Evolutionary conservation across 2,329 filamentous ascomycete genomes (phyloP).

Genomic region (Colletotrichum eleusines): DNA sequence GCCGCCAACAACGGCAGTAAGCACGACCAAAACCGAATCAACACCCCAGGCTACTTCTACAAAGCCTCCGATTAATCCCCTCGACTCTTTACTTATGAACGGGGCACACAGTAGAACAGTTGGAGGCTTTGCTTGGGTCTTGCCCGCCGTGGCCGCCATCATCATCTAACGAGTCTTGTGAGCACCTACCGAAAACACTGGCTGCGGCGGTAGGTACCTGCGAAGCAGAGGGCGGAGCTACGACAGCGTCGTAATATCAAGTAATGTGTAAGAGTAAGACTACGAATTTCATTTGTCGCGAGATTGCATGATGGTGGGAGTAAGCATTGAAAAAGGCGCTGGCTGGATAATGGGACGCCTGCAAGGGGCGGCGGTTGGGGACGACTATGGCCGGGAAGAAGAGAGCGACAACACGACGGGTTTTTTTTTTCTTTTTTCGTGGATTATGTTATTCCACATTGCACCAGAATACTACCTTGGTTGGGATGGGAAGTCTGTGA

Average conservation of each 20-base stretch:
- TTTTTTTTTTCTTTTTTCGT: neutral
- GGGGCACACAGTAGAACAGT: neutral
- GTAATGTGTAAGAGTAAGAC: conserved; percentile 37
- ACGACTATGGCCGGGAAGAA: no score
- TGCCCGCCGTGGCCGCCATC: neutral
- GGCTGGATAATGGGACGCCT: neutral
- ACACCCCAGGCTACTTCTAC: conserved; percentile 10
- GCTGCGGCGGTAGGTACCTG: neutral
- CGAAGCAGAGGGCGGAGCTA: neutral
- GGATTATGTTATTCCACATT: conserved; percentile 29
- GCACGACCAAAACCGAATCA: neutral
- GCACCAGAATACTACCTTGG: conserved; percentile 33
- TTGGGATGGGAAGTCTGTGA: conserved; percentile 22
- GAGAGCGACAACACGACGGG: neutral
- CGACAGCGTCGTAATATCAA: conserved; percentile 4
- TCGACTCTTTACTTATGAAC: conserved; percentile 35
- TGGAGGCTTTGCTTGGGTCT: neutral
- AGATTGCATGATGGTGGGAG: neutral
- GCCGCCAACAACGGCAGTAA: neutral
- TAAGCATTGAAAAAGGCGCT: conserved; percentile 12
- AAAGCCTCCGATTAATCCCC: conserved; percentile 28
- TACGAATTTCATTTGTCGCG: conserved; percentile 22
- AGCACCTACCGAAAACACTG: neutral
- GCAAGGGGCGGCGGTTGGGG: neutral
- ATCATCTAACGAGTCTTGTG: neutral